Percentiles rank a stretch among this genome's conserved stretches.
Evolutionary conservation across 495 filamentous ascomycete genomes (phyloP).

Genomic region (Lichina pygmaea): DNA sequence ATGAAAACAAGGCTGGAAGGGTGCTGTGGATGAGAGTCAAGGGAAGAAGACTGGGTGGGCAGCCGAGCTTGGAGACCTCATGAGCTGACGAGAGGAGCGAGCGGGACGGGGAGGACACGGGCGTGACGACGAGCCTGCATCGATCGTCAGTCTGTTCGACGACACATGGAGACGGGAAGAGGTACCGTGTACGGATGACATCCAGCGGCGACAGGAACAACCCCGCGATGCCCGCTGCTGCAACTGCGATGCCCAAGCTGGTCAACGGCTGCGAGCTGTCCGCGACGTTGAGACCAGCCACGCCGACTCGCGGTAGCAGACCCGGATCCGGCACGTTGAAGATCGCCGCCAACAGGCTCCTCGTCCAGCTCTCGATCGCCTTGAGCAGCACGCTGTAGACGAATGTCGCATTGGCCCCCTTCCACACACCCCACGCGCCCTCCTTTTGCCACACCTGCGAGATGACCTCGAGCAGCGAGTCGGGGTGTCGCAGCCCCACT

Average conservation of each 20-base stretch:
- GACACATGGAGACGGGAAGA: no score
- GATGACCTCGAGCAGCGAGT: slow-evolving; percentile 54
- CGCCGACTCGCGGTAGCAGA: slow-evolving; percentile 12
- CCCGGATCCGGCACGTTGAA: slow-evolving; percentile 62
- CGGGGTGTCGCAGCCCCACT: slow-evolving; percentile 36
- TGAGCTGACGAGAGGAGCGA: slow-evolving; percentile 49
- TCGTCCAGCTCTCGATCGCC: slow-evolving; percentile 66
- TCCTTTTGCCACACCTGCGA: slow-evolving; percentile 72
- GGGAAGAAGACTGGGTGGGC: slow-evolving; percentile 40
- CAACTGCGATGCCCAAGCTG: slow-evolving; percentile 51
- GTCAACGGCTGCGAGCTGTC: slow-evolving; percentile 47
- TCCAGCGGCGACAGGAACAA: slow-evolving; percentile 67
- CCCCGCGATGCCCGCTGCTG: slow-evolving; percentile 55
- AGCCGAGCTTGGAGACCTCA: slow-evolving; percentile 46
- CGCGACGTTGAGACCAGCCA: slow-evolving; percentile 27
- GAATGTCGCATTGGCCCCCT: slow-evolving; percentile 75
- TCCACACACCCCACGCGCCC: slow-evolving; percentile 80
- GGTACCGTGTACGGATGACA: slow-evolving; percentile 54
- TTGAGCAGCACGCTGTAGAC: slow-evolving; percentile 63
- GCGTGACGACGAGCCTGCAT: slow-evolving; percentile 45
- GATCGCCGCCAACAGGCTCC: slow-evolving; percentile 56
- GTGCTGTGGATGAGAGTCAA: slow-evolving; percentile 71
- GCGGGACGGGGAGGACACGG: slow-evolving; percentile 40
- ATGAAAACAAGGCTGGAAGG: slow-evolving; percentile 51
- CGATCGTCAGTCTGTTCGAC: no score